Evolutionary conservation across 768 basidiomycete species (phyloP), one percentile per base, ranked within the genome.

Genomic region (Amylocystis lapponica): DNA sequence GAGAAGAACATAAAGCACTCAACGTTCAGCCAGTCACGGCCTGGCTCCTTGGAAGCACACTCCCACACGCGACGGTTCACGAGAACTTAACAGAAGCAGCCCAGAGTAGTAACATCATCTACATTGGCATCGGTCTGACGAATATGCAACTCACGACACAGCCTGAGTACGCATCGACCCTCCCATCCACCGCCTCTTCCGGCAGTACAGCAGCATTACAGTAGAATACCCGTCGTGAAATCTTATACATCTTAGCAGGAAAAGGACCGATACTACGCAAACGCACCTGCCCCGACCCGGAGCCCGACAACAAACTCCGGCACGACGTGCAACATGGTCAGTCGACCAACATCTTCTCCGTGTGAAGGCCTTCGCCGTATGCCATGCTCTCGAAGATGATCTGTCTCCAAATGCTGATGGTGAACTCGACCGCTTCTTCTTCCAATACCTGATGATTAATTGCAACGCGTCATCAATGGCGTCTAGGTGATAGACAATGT

Each of bases 311-410:
- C 2, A 10, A 43, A 14, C 27, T 6, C 19, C 20, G 5, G 39
- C 29, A 26, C 23, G 35, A 20, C 17, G 10, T 17, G 23, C 13
- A 8, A 19, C 10, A 16, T 8, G 22, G 34, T 67, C 66, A 83
- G 63, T 88, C 86, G 57, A 90, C 82, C 67, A 86, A 72, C 78
- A 87, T 79, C 61, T 76, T 78, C 53, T 90, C 91, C 20, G 91
- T 92, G 55, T 86, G 79, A 48, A 95, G 71, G 30, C 91, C 91
- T 63, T 93, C 88, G 49, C 79, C 82, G 61, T 89, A 93, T 21
- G 92, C 88, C 79, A 90, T 86, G 56, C 90, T 92, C 71, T 97
- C 93, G 60, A 95, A 95, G 39, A 92, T 88, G 53, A 95, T 76
- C 66, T 91, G 87, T 42, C 90, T 79, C 93, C 93, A 97, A 36